Evolutionary conservation across 2,329 filamentous ascomycete genomes (phyloP).

Genomic region (Blastomyces percursus): DNA sequence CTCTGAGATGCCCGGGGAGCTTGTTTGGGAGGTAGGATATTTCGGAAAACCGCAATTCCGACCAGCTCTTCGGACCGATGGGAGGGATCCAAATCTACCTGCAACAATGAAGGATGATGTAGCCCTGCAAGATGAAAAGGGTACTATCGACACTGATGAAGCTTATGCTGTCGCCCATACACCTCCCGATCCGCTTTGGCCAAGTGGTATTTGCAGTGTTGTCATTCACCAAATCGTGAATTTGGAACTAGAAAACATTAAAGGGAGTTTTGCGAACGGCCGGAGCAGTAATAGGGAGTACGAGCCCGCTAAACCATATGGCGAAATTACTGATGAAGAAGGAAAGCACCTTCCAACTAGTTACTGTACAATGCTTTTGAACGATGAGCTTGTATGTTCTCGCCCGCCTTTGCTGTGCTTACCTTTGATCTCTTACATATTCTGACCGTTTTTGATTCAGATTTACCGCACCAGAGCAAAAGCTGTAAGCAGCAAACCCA

Average conservation of each 20-base stretch:
- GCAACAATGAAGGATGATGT: constrained; percentile 60
- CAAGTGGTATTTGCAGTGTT: constrained; percentile 75
- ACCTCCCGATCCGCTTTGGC: constrained; percentile 92
- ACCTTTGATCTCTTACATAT: background rate
- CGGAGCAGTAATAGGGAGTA: constrained; percentile 77
- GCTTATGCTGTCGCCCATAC: constrained; percentile 83
- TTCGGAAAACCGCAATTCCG: constrained; percentile 87
- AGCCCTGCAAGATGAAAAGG: constrained; percentile 80
- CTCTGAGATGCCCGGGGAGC: constrained; percentile 79
- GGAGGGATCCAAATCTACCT: constrained; percentile 68
- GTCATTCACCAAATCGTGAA: constrained; percentile 93
- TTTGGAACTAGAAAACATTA: constrained; percentile 80
- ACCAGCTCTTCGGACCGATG: constrained; percentile 72
- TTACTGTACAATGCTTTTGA: constrained; percentile 85
- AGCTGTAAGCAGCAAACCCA: constrained; percentile 85
- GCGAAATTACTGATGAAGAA: constrained; percentile 77
- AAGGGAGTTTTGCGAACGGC: constrained; percentile 57
- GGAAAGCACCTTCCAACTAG: constrained; percentile 70
- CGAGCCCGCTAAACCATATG: constrained; percentile 73
- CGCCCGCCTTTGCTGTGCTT: background rate
- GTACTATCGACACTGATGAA: constrained; percentile 56
- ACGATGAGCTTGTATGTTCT: constrained; percentile 55
- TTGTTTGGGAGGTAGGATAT: constrained; percentile 94
- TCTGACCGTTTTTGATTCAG: constrained; percentile 21
- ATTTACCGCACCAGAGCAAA: constrained; percentile 92